These are phyloP conservation scores for Solanum pimpinellifolium DNA, from an alignment of 257 asterid genomes.

Conservation along the genomic window DNA sequence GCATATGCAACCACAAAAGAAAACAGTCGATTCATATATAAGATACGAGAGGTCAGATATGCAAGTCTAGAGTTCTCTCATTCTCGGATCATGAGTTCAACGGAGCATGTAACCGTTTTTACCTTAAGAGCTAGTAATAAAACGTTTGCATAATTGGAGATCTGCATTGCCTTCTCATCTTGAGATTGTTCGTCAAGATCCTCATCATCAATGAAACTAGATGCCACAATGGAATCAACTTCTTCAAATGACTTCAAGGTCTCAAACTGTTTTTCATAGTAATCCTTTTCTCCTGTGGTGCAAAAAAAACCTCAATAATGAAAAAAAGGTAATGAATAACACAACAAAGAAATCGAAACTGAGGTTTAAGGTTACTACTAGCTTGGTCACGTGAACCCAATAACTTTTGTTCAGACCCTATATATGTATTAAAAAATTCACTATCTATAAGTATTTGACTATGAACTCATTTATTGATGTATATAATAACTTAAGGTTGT, in stretches of 20 bases:
- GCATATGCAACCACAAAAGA: neutral
- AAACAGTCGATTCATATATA: neutral
- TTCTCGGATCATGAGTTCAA: neutral
- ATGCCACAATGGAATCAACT: slow-evolving; percentile 37
- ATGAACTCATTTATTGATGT: neutral
- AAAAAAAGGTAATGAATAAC: neutral
- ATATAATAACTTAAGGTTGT: neutral
- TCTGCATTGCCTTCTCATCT: slow-evolving; percentile 82
- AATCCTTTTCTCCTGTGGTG: slow-evolving; percentile 57
- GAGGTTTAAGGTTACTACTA: neutral
- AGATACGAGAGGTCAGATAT: neutral
- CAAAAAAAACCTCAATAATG: neutral
- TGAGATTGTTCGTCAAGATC: slow-evolving; percentile 51
- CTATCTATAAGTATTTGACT: neutral
- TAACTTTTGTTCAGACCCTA: neutral
- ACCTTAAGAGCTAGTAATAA: slow-evolving; percentile 72
- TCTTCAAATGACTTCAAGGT: slow-evolving; percentile 73
- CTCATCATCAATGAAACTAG: slow-evolving; percentile 45
- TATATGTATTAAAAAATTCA: neutral
- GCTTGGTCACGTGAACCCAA: neutral
- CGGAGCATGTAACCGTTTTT: neutral
- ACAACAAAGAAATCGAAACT: neutral
- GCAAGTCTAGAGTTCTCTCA: neutral
- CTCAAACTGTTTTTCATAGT: slow-evolving; percentile 68
- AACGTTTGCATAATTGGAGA: slow-evolving; percentile 72